Evolutionary conservation across 176 grass and related monocot genomes (phyloP).

Genomic region (Triticum turgidum): DNA sequence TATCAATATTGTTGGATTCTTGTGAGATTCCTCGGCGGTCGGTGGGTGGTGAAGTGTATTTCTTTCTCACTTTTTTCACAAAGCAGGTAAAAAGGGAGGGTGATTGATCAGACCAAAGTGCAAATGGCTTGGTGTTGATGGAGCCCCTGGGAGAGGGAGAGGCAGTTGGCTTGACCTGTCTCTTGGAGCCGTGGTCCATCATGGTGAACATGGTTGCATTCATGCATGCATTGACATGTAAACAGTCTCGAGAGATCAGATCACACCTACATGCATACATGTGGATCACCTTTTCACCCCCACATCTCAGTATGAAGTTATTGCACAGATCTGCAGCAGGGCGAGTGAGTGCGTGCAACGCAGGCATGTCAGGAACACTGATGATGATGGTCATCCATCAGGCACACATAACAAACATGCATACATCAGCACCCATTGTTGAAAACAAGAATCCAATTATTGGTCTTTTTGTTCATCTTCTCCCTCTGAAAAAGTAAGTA

Average conservation of each 20-base stretch:
- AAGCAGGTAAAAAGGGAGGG: not conserved
- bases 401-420: not conserved
- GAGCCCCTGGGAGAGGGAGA: constrained; percentile 3
- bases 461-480: not conserved
- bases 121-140: not conserved
- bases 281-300: constrained; percentile 38
- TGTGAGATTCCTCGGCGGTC: not conserved
- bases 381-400: not conserved
- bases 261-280: constrained; percentile 17
- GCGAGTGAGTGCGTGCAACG: constrained; percentile 27
- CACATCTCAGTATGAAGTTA: constrained; percentile 8
- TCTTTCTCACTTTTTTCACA: not conserved
- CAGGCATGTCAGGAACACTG: constrained; percentile 27
- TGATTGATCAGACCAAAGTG: not conserved
- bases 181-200: constrained; percentile 22
- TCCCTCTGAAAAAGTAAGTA: not conserved
- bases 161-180: constrained; percentile 36
- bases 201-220: not conserved
- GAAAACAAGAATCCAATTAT: not conserved
- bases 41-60: not conserved
- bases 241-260: constrained; percentile 16
- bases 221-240: constrained; percentile 26
- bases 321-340: constrained; percentile 4
- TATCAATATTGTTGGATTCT: constrained; percentile 1
- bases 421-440: not conserved